Conservation (phyloP, 768 basidiomycete species). For the Mycena olivaceomarginata region DNA sequence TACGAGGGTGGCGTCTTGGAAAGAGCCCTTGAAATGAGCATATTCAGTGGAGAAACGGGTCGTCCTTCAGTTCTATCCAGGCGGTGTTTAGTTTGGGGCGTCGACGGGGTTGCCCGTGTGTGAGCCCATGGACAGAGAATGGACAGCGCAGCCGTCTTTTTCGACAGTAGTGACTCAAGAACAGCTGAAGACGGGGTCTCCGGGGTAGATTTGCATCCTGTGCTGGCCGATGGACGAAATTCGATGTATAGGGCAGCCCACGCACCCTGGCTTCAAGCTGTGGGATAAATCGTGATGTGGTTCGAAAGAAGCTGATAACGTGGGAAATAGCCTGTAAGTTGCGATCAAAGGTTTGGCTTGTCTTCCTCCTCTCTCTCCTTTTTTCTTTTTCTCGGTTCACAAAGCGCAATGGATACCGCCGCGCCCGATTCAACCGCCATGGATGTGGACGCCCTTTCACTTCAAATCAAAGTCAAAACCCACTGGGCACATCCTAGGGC, state of each 20-base stretch:
- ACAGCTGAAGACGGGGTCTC: constrained; percentile 70
- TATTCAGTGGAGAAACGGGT: neutral
- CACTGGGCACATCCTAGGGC: constrained; percentile 7
- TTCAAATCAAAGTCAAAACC: constrained; percentile 1
- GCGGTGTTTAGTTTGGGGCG: neutral
- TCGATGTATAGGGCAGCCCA: neutral
- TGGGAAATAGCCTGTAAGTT: too few relatives aligned
- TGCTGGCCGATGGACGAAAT: neutral
- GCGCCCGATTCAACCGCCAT: neutral
- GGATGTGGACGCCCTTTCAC: neutral
- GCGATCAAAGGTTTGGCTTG: too few relatives aligned
- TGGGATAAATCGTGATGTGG: constrained; percentile 70
- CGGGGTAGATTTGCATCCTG: constrained; percentile 70
- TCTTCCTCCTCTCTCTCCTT: too few relatives aligned
- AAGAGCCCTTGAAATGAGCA: too few relatives aligned
- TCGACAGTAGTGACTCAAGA: constrained; percentile 60
- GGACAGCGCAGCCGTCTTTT: constrained; percentile 70
- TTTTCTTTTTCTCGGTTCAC: too few relatives aligned
- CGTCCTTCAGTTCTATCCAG: neutral
- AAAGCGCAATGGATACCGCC: too few relatives aligned
- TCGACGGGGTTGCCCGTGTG: constrained; percentile 90
- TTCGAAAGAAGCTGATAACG: neutral
- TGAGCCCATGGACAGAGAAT: constrained; percentile 73
- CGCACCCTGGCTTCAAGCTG: constrained; percentile 57
- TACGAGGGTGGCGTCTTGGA: too few relatives aligned